Evolutionary conservation across 2,329 filamentous ascomycete species (phyloP), one percentile per base, ranked within the genome.

Genomic region (Pseudocercospora musae): DNA sequence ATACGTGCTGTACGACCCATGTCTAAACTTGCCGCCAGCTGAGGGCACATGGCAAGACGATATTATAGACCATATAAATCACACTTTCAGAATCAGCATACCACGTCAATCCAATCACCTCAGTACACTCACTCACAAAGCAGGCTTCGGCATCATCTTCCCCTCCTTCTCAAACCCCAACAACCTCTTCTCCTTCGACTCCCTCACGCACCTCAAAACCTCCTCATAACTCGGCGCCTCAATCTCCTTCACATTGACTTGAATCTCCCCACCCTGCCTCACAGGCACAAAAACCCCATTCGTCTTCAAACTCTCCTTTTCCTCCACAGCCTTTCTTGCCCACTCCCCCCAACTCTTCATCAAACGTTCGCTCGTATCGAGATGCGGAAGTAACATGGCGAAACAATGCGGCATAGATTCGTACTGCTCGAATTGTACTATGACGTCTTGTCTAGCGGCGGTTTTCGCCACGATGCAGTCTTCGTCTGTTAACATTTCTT

Each of bases 321-420:
- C 68, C 50, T 75, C 73, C 3, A 73, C 69, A 65, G 65, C 71
- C 9, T 62, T 62, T 40, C 67, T 62, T 7, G 65, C 69, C 60
- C 74, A 76, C 4, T 66, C 64, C 0, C 72, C 76, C 70, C 74
- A 78, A 49, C 75, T 75, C 6, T 69, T 70, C 20, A 78, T 68
- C 70, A 77, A 78, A 58, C 75, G 64, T 6, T 70, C 62, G 6
- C 72, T 68, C 0, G 65, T 74, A 3, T 66, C 54, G 2, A 75
- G 59, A 0, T 66, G 60, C n/a, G 78, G 78, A 3, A 82, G 62
- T 59, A 82, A 62, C 75, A 80, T 75, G 0, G 71, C 75, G 67
- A 83, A 94, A 68, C 85, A 86, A 76, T 93, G 90, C 58, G 91
- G 89, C 90, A 94, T 94, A 2, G 86, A 88, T 73, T 92, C 87